Percentiles rank a stretch among this genome's conserved stretches.
Evolutionary conservation across 768 basidiomycete genomes (phyloP).

Genomic region (Pleurotus sapidus): DNA sequence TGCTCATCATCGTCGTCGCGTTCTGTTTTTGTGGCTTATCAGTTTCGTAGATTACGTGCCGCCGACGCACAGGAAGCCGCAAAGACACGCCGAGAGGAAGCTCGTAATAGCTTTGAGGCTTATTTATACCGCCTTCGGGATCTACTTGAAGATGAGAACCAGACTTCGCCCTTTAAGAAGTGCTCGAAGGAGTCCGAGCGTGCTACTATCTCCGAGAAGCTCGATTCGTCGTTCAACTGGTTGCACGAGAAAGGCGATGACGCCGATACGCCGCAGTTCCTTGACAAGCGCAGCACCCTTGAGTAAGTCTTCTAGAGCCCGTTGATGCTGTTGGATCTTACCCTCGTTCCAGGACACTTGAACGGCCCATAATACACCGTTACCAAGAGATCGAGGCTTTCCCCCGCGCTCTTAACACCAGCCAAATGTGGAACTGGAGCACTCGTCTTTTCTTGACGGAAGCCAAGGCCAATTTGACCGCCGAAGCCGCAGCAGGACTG

Average conservation of each 20-base stretch:
- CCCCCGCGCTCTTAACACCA: conserved; percentile 76
- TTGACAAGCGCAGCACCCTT: conserved; percentile 71
- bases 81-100: conserved; percentile 82
- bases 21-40: not conserved
- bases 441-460: conserved; percentile 83
- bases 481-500: conserved; percentile 53
- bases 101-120: conserved; percentile 85
- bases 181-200: conserved; percentile 79
- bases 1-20: conserved; percentile 6
- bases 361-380: conserved; percentile 80
- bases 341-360: conserved; percentile 52
- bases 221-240: conserved; percentile 81
- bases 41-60: conserved; percentile 59
- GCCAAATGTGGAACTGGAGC: conserved; percentile 87
- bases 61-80: conserved; percentile 76
- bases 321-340: not conserved
- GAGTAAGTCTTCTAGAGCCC: conserved; percentile 59
- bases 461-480: conserved; percentile 71
- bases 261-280: conserved; percentile 73
- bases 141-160: conserved; percentile 64
- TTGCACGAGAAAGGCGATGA: conserved; percentile 79
- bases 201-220: conserved; percentile 55
- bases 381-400: conserved; percentile 89
- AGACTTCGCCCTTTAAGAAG: conserved; percentile 76
- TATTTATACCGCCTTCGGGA: conserved; percentile 93